A percentile compares a stretch with the other conserved stretches of the same genome.
phyloP scores from a whole-genome alignment of 2,329 filamentous ascomycete species.

The Stylonectria norvegica region DNA sequence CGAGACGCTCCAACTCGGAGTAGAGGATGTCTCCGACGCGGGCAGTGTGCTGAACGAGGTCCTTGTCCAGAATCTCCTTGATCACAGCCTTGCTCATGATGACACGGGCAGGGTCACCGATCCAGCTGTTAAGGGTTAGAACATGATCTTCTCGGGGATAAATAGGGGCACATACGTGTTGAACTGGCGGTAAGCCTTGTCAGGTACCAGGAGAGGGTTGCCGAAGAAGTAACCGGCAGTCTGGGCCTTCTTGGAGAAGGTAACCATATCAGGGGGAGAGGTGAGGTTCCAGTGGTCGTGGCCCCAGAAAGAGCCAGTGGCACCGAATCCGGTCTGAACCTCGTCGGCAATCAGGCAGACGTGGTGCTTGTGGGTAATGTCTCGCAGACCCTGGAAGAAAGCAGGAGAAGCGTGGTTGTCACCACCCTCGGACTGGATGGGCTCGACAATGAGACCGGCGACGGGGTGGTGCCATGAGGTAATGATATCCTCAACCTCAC shows the following conservation, averaged over 20 bases:
- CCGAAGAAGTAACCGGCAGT: conserved; percentile 81
- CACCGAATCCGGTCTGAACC: conserved; percentile 76
- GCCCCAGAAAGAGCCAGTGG: conserved; percentile 85
- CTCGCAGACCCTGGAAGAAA: conserved; percentile 74
- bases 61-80: conserved; percentile 65
- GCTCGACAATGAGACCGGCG: conserved; percentile 72
- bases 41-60: conserved; percentile 64
- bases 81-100: conserved; percentile 76
- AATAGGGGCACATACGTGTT: conserved; percentile 51
- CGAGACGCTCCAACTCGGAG: conserved; percentile 58
- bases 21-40: conserved; percentile 67
- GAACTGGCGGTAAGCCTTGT: conserved; percentile 82
- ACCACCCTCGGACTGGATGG: conserved; percentile 78
- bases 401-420: conserved; percentile 78
- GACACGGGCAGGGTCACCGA: conserved; percentile 75
- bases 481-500: conserved; percentile 69
- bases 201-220: conserved; percentile 69
- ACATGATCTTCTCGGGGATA: background rate
- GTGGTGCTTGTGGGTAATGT: conserved; percentile 65
- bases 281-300: conserved; percentile 78
- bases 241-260: conserved; percentile 84
- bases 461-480: conserved; percentile 65
- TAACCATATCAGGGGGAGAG: conserved; percentile 78
- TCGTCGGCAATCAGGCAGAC: conserved; percentile 79
- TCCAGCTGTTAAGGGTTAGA: conserved; percentile 49